Conservation (phyloP, 169 alveolate genomes). For the Toxoplasma gondii region DNA sequence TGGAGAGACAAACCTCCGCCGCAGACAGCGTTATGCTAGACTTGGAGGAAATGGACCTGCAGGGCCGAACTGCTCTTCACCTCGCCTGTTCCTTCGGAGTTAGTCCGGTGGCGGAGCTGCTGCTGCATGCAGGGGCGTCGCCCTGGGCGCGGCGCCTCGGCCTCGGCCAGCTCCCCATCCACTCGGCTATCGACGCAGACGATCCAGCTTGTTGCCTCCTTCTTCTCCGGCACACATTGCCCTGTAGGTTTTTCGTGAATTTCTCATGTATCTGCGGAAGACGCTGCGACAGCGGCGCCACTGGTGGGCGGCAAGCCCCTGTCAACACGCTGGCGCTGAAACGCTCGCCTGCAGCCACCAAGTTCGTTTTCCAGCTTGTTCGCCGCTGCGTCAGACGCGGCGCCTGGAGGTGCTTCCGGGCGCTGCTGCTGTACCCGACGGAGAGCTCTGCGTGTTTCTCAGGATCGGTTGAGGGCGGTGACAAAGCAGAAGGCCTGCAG, state of each 20-base stretch:
- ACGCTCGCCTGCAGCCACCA: neutral
- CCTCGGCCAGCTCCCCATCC: slow-evolving; percentile 49
- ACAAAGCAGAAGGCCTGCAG: neutral
- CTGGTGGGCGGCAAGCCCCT: neutral
- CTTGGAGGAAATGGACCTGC: slow-evolving; percentile 48
- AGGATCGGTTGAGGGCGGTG: neutral
- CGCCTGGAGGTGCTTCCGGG: slow-evolving; percentile 59
- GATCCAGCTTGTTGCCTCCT: slow-evolving; percentile 31
- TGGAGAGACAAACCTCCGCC: neutral
- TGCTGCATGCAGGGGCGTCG: slow-evolving; percentile 61
- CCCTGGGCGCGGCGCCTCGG: slow-evolving; percentile 29
- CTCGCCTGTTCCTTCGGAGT: slow-evolving; percentile 49
- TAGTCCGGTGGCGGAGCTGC: slow-evolving; percentile 51
- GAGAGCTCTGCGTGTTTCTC: neutral
- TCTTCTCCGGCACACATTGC: slow-evolving; percentile 55
- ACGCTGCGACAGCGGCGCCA: neutral
- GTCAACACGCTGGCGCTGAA: neutral
- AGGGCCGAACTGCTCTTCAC: slow-evolving; percentile 59
- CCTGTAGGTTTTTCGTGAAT: slow-evolving; percentile 32
- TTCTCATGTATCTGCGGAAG: neutral
- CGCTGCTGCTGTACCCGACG: slow-evolving; percentile 47
- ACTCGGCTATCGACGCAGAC: slow-evolving; percentile 50
- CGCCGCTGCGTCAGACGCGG: slow-evolving; percentile 64
- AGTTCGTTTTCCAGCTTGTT: neutral
- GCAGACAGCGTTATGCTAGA: slow-evolving; percentile 11